Evolutionary conservation across 2,329 filamentous ascomycete genomes (phyloP).

Genomic region (Colletotrichum lentis): DNA sequence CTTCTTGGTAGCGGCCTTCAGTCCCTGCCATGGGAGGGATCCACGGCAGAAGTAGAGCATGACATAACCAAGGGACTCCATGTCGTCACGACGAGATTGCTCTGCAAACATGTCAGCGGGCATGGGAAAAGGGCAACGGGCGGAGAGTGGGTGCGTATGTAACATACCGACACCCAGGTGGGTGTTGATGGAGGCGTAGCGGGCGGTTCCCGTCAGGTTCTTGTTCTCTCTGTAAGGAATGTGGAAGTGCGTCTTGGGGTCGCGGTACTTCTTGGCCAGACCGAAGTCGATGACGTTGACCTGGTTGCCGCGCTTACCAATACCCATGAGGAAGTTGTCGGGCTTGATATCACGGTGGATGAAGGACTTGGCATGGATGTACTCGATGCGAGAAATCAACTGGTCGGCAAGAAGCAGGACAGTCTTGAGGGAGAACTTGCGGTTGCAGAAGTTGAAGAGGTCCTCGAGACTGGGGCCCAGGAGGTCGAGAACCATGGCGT

Average conservation of each 20-base stretch:
- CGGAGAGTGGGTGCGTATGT: background rate
- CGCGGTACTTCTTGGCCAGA: slow-evolving; percentile 98
- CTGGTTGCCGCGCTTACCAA: slow-evolving; percentile 98
- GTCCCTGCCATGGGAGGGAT: slow-evolving; percentile 96
- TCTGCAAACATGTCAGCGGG: slow-evolving; percentile 62
- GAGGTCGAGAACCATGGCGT: slow-evolving; percentile 98
- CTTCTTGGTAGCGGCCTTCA: slow-evolving; percentile 99
- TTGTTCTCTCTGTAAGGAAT: slow-evolving; percentile 99
- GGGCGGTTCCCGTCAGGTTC: slow-evolving; percentile 98
- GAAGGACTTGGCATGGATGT: slow-evolving; percentile 99
- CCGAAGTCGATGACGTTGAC: slow-evolving; percentile 99
- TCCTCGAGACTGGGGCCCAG: slow-evolving; percentile 96
- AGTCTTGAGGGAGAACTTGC: slow-evolving; percentile 99
- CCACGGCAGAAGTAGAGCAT: slow-evolving; percentile 99
- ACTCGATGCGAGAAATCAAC: slow-evolving; percentile 98
- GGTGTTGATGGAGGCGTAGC: slow-evolving; percentile 99
- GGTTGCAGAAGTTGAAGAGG: slow-evolving; percentile 99
- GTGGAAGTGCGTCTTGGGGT: slow-evolving; percentile 99
- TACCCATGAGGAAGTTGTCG: slow-evolving; percentile 99
- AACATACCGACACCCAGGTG: slow-evolving; percentile 88
- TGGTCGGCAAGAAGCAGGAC: slow-evolving; percentile 96
- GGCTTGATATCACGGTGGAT: slow-evolving; percentile 99
- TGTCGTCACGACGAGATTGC: slow-evolving; percentile 98
- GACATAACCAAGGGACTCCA: slow-evolving; percentile 98
- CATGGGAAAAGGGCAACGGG: background rate